A percentile compares a stretch with the other conserved stretches of the same genome.
phyloP scores from a whole-genome alignment of 257 asterid species.

The Leonotis leonurus region DNA sequence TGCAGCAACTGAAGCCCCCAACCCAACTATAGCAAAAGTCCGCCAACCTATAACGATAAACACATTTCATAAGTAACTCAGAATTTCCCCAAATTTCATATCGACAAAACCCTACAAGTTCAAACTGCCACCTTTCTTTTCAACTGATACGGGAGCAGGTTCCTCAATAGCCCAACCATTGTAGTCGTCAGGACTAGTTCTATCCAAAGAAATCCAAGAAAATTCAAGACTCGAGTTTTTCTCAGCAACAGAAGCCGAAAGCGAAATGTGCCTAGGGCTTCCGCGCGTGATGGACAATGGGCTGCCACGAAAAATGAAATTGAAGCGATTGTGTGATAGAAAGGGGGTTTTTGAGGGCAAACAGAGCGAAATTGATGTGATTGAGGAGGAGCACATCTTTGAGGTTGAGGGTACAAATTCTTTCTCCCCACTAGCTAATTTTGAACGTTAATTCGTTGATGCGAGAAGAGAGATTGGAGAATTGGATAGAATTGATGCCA shows the following conservation, averaged over 20 bases:
- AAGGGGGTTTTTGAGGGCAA: constrained; percentile 34
- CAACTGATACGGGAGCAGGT: constrained; percentile 28
- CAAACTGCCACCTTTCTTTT: constrained; percentile 27
- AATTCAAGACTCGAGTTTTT: constrained; percentile 29
- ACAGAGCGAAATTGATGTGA: constrained; percentile 36
- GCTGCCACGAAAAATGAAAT: constrained; percentile 26
- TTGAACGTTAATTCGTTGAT: not conserved
- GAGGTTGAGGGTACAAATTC: constrained; percentile 14
- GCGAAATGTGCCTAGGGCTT: constrained; percentile 24
- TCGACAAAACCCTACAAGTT: not conserved
- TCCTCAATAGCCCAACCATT: constrained; percentile 77
- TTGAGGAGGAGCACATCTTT: constrained; percentile 51
- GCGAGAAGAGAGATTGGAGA: not conserved
- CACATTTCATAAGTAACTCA: constrained; percentile 13
- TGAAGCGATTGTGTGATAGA: constrained; percentile 26
- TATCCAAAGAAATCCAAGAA: constrained; percentile 46
- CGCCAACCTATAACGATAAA: constrained; percentile 35
- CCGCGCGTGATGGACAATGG: constrained; percentile 30
- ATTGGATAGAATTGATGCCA: not conserved
- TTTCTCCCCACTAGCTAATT: not conserved
- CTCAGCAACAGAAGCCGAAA: constrained; percentile 47
- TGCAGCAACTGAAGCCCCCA: constrained; percentile 54
- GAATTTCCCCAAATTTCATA: not conserved
- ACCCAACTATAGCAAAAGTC: constrained; percentile 42
- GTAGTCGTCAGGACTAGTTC: constrained; percentile 33